Percentiles rank a stretch among this genome's conserved stretches.
Evolutionary conservation across 352 stramenopile genomes (phyloP).

Genomic region (Phytophthora nicotianae): DNA sequence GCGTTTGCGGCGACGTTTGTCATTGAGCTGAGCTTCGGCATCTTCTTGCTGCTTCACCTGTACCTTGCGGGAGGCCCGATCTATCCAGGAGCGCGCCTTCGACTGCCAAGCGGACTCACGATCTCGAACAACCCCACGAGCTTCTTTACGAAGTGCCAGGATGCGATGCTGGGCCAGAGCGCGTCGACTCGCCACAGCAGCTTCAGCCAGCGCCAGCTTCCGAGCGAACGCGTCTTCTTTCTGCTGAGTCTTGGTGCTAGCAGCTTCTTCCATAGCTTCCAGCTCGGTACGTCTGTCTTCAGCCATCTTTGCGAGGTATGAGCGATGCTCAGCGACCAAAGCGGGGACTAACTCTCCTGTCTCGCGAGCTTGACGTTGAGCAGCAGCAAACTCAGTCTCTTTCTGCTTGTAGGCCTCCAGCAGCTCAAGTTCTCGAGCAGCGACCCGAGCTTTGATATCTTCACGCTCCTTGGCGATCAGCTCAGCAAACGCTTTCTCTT

Average conservation of each 20-base stretch:
- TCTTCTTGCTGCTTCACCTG: constrained; percentile 92
- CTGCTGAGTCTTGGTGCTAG: constrained; percentile 51
- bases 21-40: constrained; percentile 69
- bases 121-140: constrained; percentile 64
- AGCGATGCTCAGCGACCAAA: constrained; percentile 84
- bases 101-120: constrained; percentile 88
- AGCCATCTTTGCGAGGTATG: constrained; percentile 81
- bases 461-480: constrained; percentile 65
- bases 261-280: constrained; percentile 46
- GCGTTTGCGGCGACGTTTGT: constrained; percentile 76
- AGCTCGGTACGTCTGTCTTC: constrained; percentile 72
- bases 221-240: constrained; percentile 81
- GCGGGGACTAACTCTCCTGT: constrained; percentile 64
- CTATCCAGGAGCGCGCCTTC: constrained; percentile 80
- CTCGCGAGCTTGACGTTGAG: constrained; percentile 66
- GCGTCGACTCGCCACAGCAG: constrained; percentile 72
- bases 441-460: constrained; percentile 49
- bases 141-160: constrained; percentile 78
- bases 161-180: constrained; percentile 78
- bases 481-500: constrained; percentile 66
- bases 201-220: constrained; percentile 74
- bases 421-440: constrained; percentile 81
- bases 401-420: constrained; percentile 71
- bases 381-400: constrained; percentile 75
- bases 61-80: constrained; percentile 88